phyloP scores from a whole-genome alignment of 2,329 filamentous ascomycete genomes.

The Epichloe scottii region DNA sequence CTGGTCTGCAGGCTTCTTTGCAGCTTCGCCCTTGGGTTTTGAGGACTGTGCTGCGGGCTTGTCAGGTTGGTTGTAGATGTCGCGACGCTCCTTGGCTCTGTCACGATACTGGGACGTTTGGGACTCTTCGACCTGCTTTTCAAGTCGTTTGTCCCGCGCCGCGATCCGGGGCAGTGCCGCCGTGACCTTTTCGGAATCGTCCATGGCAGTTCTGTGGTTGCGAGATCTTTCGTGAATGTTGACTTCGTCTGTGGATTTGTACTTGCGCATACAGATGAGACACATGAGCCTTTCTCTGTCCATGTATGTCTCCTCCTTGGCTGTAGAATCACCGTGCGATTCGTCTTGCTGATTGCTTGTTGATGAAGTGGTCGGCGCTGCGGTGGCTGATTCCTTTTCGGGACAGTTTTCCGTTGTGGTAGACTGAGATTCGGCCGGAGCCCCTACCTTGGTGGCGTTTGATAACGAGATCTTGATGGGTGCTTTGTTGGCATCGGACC shows the following conservation, averaged over 20 bases:
- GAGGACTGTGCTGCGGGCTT: slow-evolving; percentile 30
- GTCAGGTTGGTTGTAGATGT: slow-evolving; percentile 47
- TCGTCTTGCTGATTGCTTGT: not conserved
- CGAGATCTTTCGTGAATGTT: slow-evolving; percentile 29
- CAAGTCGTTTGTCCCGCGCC: slow-evolving; percentile 24
- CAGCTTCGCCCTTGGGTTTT: slow-evolving; percentile 23
- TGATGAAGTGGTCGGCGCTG: not conserved
- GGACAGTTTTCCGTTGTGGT: not conserved
- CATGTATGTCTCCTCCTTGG: slow-evolving; percentile 36
- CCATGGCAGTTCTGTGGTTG: slow-evolving; percentile 28
- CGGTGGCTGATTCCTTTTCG: not conserved
- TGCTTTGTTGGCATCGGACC: slow-evolving; percentile 3
- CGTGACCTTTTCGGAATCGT: slow-evolving; percentile 33
- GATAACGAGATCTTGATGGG: slow-evolving; percentile 23
- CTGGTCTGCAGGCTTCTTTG: slow-evolving; percentile 7
- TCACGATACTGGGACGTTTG: slow-evolving; percentile 41
- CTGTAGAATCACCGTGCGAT: not conserved
- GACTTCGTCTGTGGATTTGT: slow-evolving; percentile 30
- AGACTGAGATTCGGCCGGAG: not conserved
- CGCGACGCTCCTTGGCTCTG: slow-evolving; percentile 53
- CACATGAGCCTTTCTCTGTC: slow-evolving; percentile 39
- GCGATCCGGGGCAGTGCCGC: slow-evolving; percentile 30
- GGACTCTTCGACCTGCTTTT: slow-evolving; percentile 16
- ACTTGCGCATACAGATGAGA: slow-evolving; percentile 33
- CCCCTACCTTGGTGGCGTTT: slow-evolving; percentile 1